Base-by-base conservation (phyloP, 2,329 filamentous ascomycete species). In the Fusarium oxysporum region DNA sequence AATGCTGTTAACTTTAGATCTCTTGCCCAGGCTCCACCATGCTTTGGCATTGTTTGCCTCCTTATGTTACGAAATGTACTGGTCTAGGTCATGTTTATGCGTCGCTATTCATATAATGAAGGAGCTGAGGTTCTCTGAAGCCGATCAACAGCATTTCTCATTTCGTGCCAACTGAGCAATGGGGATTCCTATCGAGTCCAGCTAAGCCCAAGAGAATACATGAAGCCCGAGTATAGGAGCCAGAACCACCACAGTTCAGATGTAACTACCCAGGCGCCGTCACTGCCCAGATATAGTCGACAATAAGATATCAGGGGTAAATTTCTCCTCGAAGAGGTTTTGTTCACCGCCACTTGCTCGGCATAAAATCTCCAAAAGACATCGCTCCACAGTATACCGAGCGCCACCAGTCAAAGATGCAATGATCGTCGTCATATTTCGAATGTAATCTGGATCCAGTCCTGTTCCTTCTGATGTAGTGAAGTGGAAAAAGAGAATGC, bases 371-470 rank as follows among this genome's bases (percentile, higher is more conserved):
- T 65, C 62, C 0, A 63, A 2, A 0, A 65, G 41, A n/a, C 58
- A 63, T 4, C 62, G 3, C 23, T 65, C 62, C 23, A 63, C 62
- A 14, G 47, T 41, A 8, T 63, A 63, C 3, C 59, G 40, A 25
- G 53, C 48, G 7, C 33, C 30, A 13, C 58, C 58, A 16, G 19
- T 56, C 4, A 55, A 55, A 9, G 47, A 65, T 5, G 41, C 48
- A 48, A 64, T 41, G 4, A 56, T 35, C 4, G 40, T 19, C 4
- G 59, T 56, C 17, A 65, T 37, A 16, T 30, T 54, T 0, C 38
- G 62, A 28, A 65, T 33, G 5, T 65, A 63, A 5, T 65, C 58
- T 17, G 37, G 45, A 10, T 63, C 43, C 2, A 63, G 16, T 1
- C 14, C 44, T 14, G 17, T 25, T 3, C 5, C 21, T 3, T 50